These are phyloP conservation scores for Aspergillus piperis DNA, from an alignment of 2,329 filamentous ascomycete genomes.

Conservation along the genomic window DNA sequence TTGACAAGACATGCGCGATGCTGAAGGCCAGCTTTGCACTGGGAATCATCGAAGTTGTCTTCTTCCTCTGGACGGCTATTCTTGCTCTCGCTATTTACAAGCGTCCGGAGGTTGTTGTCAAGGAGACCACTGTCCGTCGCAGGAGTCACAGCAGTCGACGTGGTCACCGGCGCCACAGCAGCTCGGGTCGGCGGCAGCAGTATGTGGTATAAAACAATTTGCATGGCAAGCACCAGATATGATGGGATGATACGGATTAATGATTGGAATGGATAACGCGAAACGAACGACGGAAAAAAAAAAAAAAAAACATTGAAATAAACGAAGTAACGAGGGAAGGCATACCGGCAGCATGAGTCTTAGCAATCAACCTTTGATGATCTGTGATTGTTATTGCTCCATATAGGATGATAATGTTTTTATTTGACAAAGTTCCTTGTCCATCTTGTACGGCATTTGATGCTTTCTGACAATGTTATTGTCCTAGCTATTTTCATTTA, in stretches of 20 bases:
- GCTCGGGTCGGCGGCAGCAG: conserved; percentile 30
- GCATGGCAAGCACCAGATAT: not conserved
- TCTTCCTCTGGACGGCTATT: conserved; percentile 76
- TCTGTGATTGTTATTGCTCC: not conserved
- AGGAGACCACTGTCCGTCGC: conserved; percentile 41
- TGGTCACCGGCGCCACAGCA: conserved; percentile 33
- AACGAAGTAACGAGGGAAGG: not conserved
- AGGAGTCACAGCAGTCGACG: conserved; percentile 40
- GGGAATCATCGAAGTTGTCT: conserved; percentile 81
- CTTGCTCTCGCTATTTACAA: conserved; percentile 59
- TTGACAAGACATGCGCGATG: conserved; percentile 83
- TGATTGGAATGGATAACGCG: conserved; percentile 6
- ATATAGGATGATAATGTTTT: conserved; percentile 1
- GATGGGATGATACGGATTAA: conserved; percentile 3
- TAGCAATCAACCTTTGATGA: not conserved
- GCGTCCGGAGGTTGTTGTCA: conserved; percentile 36
- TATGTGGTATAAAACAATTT: conserved; percentile 30
- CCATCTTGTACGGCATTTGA: not conserved
- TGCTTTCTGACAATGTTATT: not conserved
- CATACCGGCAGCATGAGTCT: not conserved
- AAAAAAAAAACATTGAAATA: too few species aligned
- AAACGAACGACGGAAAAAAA: not conserved
- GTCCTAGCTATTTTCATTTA: too few species aligned
- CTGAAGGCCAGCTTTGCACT: conserved; percentile 88
- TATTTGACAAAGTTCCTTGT: not conserved